Evolutionary conservation across 2,329 filamentous ascomycete genomes (phyloP), one percentile per base, ranked within the genome.

Genomic region (Lojkania enalia): DNA sequence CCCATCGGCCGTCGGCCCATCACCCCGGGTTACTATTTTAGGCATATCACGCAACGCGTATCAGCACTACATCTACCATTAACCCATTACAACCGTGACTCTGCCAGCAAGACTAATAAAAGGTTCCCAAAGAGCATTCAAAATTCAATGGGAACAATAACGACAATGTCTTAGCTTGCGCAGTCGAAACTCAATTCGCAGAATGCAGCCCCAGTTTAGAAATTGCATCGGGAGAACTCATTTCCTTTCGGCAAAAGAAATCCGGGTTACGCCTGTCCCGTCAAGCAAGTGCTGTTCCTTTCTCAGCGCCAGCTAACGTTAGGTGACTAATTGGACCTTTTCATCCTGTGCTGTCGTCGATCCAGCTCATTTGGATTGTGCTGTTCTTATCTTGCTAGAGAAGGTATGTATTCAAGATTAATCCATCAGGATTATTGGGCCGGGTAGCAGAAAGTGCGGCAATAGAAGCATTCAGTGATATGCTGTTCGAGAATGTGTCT

Each of bases 161-260:
- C 52, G 4, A 53, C 49, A 20, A 53, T 32, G 35, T 48, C 39
- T 52, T 52, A 57, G 16, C 33, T 48, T 11, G 48, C 38, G 11
- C 54, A 52, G 33, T 55, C 46, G 38, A 58, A 55, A 25, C 46
- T 54, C 14, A 55, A 52, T 41, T 55, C 49, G 5, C 49, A 46
- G 21, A 55, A 15, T 11, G 48, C 33, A 11, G 27, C 32, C n/a
- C 48, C 50, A n/a, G 54, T 45, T 35, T 55, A 50, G 38, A 58
- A 58, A 35, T 58, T 55, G 32, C 52, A 58, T 40, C 54, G 50
- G n/a, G 52, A 32, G 14, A 55, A 43, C 39, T 52, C 48, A 13
- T 43, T 43, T 1, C 52, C 48, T 2, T 36, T 2, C 35, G 37
- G 20, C 11, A 54, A 21, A 9, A 48, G 49, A 23, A 45, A 48